A percentile compares a stretch with the other conserved stretches of the same genome.
Evolutionary conservation across 495 filamentous ascomycete genomes (phyloP).

Genomic region (Penicillium paradoxum): DNA sequence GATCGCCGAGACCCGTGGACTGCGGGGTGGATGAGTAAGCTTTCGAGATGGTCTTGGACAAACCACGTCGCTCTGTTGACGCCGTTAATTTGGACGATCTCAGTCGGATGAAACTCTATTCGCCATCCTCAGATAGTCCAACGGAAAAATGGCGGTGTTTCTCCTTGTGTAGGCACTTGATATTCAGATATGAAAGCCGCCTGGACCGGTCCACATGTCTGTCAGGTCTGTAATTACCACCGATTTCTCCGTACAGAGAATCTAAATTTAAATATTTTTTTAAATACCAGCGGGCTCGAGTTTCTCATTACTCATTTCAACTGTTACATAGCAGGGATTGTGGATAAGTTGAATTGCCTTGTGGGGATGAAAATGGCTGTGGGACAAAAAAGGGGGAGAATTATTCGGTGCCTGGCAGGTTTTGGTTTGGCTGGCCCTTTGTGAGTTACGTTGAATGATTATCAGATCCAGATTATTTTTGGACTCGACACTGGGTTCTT

Average conservation of each 20-base stretch:
- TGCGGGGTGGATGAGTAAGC: constrained; percentile 3
- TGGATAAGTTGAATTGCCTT: neutral
- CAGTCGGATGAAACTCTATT: neutral
- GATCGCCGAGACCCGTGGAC: neutral
- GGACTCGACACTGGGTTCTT: neutral
- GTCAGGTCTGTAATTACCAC: neutral
- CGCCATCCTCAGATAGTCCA: neutral
- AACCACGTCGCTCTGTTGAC: neutral
- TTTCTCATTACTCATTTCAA: neutral
- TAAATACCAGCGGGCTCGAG: neutral
- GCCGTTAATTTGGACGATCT: neutral
- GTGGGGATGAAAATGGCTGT: neutral
- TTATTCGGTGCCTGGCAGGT: neutral
- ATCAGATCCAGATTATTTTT: neutral
- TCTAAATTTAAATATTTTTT: neutral
- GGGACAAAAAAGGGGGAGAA: neutral
- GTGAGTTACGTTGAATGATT: neutral
- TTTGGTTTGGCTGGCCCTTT: neutral
- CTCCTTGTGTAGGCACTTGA: neutral
- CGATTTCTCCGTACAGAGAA: neutral
- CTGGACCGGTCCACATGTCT: neutral
- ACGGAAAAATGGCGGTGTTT: neutral
- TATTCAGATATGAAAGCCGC: neutral
- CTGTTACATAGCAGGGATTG: neutral
- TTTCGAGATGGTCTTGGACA: neutral